These are phyloP conservation scores for Cryptococcus sp. DNA, from an alignment of 1,284 basidiomycete species.

Conservation along the genomic window DNA sequence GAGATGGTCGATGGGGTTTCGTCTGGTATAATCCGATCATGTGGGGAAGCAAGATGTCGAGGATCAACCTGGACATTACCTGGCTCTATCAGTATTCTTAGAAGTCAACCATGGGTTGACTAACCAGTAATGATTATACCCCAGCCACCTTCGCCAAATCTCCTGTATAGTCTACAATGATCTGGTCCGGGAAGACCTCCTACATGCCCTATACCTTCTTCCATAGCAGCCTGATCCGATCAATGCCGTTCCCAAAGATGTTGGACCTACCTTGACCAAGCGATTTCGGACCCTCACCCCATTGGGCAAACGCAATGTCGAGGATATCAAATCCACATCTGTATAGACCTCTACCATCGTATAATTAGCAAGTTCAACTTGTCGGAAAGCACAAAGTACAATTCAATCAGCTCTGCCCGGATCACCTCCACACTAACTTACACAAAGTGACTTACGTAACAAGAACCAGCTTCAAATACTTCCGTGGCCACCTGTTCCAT, in stretches of 20 bases:
- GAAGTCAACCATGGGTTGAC: neutral
- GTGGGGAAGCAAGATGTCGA: conserved; percentile 70
- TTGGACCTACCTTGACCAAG: conserved; percentile 50
- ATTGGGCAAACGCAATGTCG: conserved; percentile 30
- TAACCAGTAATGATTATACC: conserved; percentile 78
- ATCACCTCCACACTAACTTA: too few species aligned
- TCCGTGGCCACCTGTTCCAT: too few species aligned
- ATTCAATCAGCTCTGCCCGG: too few species aligned
- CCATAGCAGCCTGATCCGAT: conserved; percentile 64
- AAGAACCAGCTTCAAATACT: too few species aligned
- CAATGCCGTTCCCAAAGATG: conserved; percentile 1
- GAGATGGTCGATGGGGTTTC: conserved; percentile 36
- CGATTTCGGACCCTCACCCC: conserved; percentile 51
- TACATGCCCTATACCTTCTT: conserved; percentile 69
- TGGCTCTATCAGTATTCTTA: conserved; percentile 12
- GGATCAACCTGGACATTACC: conserved; percentile 76
- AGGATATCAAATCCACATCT: too few species aligned
- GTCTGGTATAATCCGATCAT: conserved; percentile 67
- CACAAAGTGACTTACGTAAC: too few species aligned
- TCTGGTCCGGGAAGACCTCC: conserved; percentile 68
- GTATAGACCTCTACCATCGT: too few species aligned
- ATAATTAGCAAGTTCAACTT: too few species aligned
- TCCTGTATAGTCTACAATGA: conserved; percentile 65
- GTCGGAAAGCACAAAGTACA: too few species aligned
- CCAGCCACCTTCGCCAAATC: conserved; percentile 75